Base-by-base conservation (phyloP, 768 basidiomycete species). In the Tricholomella constricta region DNA sequence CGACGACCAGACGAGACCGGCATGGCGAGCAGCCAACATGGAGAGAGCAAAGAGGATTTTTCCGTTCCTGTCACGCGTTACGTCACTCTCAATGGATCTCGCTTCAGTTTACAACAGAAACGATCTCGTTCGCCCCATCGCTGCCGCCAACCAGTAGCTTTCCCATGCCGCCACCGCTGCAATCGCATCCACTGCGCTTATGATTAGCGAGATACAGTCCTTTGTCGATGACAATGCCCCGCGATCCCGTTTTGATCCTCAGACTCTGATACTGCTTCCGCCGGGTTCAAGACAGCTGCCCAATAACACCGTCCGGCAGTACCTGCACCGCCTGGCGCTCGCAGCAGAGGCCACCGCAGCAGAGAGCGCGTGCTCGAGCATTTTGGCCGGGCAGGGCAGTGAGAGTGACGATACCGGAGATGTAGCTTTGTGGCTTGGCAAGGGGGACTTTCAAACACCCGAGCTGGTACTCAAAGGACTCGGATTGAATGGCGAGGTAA, bases 341-440 rank as follows among this genome's bases (percentile, higher is more conserved):
- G 60, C 66, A 32, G 78, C 78, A 10, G 69, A 75, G 45, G 59
- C 56, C 1, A 67, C 75, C 1, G 79, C 83, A 3, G 65, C 61
- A 23, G 65, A 72, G 2, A 66, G 72, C 9, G 63, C 70, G 10
- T 78, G 73, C 60, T 77, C 79, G n/a, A 84, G 80, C 59, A 66
- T 84, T 40, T 72, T 84, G 11, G 78, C 76, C 0, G 83, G 83
- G 2, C 72, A 72, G 27, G 63, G 70, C n/a, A 82, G 76, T 56
- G 83, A 86, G 57, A 77, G 75, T 57, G 83, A 84, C 54, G 82
- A 85, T 42, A 79, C 71, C 36, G 76, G 76, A 5, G 82, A 84
- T 55, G 63, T 81, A 20, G 79, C 72, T 4, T 42, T 85, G 29
- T 83, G 79, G 78, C 70, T 85, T 4, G 81, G 83, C 8, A 44